These are phyloP conservation scores for Cyberlindnera bimundalis DNA, from an alignment of 805 yeast genomes.

Conservation along the genomic window DNA sequence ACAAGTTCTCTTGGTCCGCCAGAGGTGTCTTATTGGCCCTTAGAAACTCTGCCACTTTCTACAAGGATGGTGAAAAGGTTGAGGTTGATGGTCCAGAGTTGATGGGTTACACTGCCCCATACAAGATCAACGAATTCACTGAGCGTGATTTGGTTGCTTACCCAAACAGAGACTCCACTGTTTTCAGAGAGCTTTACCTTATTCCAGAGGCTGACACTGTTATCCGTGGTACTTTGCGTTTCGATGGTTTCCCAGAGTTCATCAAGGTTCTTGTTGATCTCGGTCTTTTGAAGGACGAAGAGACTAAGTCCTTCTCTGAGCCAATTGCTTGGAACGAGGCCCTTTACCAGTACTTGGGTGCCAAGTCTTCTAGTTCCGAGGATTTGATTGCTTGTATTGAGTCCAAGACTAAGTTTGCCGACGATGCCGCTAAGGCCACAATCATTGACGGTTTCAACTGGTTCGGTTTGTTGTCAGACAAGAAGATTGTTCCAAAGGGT, in stretches of 20 bases:
- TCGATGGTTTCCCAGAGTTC: conserved; percentile 98
- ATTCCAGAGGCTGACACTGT: conserved; percentile 98
- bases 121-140: conserved; percentile 93
- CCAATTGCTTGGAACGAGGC: conserved; percentile 87
- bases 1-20: conserved; percentile 98
- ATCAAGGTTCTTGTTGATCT: conserved; percentile 91
- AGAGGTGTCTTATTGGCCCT: conserved; percentile 96
- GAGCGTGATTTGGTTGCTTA: conserved; percentile 66
- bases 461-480: conserved; percentile 87
- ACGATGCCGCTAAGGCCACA: conserved; percentile 77
- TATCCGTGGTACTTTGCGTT: conserved; percentile 95
- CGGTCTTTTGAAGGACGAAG: conserved; percentile 84
- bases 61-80: conserved; percentile 79
- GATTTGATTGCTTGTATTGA: conserved; percentile 77
- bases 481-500: conserved; percentile 78
- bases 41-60: conserved; percentile 89
- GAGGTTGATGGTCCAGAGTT: conserved; percentile 82
- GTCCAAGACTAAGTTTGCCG: conserved; percentile 75
- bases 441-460: conserved; percentile 86
- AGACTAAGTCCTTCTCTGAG: conserved; percentile 52
- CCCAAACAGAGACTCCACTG: conserved; percentile 97
- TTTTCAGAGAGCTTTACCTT: conserved; percentile 84
- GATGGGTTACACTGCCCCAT: conserved; percentile 93
- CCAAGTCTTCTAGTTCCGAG: conserved; percentile 61
- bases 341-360: conserved; percentile 68